These are phyloP conservation scores for Microcera coccophila DNA, from an alignment of 2,329 filamentous ascomycete genomes.

Conservation along the genomic window DNA sequence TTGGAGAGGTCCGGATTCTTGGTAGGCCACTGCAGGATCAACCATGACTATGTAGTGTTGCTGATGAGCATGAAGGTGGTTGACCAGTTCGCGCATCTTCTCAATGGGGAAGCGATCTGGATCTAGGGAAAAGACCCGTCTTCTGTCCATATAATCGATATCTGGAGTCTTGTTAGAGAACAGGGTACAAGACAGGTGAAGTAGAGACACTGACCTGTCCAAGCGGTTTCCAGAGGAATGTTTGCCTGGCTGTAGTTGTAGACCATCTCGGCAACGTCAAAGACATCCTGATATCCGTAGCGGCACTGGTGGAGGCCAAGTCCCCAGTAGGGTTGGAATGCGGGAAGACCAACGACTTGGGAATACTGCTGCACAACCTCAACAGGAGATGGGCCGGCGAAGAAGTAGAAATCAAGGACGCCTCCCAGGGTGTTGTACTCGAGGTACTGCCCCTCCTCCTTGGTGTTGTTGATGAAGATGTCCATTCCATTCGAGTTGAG, in stretches of 20 bases:
- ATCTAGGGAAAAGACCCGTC: constrained; percentile 59
- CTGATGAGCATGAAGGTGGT: constrained; percentile 60
- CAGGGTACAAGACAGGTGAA: neutral
- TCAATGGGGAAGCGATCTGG: constrained; percentile 62
- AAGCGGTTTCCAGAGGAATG: constrained; percentile 71
- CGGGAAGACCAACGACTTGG: constrained; percentile 62
- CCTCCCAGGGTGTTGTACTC: constrained; percentile 80
- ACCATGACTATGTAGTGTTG: constrained; percentile 77
- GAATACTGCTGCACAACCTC: constrained; percentile 71
- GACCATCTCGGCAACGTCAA: constrained; percentile 61
- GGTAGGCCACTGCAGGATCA: constrained; percentile 60
- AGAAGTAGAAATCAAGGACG: constrained; percentile 75
- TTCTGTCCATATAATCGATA: constrained; percentile 64
- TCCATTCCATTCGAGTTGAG: constrained; percentile 77
- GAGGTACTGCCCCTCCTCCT: constrained; percentile 60
- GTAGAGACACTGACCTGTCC: constrained; percentile 38
- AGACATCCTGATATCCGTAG: constrained; percentile 77
- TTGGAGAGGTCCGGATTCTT: constrained; percentile 42
- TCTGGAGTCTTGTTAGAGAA: constrained; percentile 38
- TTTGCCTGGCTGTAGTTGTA: constrained; percentile 59
- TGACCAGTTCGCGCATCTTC: constrained; percentile 62
- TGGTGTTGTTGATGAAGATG: constrained; percentile 61
- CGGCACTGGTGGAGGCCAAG: constrained; percentile 80
- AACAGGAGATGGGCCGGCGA: constrained; percentile 64
- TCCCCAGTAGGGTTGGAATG: constrained; percentile 77